Percentiles rank a stretch among this genome's conserved stretches.
phyloP scores from a whole-genome alignment of 2,329 filamentous ascomycete species.

The Pseudogymnoascus sp. region DNA sequence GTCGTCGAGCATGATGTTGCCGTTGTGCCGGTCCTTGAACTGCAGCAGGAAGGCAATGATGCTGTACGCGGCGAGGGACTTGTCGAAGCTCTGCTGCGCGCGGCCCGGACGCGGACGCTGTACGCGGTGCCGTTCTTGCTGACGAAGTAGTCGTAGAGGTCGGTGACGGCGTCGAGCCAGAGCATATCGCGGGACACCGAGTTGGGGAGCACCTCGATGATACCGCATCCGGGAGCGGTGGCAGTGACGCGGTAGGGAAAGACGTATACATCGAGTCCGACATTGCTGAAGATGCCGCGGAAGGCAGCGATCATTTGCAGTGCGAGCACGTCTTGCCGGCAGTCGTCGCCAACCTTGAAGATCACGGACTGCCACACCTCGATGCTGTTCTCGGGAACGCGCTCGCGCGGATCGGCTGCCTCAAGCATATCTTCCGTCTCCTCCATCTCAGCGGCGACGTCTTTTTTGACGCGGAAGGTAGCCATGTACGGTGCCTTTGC shows the following conservation, averaged over 20 bases:
- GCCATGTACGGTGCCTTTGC: slow-evolving; percentile 99
- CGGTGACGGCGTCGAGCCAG: slow-evolving; percentile 94
- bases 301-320: slow-evolving; percentile 98
- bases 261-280: slow-evolving; percentile 93
- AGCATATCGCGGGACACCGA: slow-evolving; percentile 99
- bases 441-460: slow-evolving; percentile 45
- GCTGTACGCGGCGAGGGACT: slow-evolving; percentile 97
- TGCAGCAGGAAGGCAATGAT: slow-evolving; percentile 94
- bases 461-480: slow-evolving; percentile 93
- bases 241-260: slow-evolving; percentile 97
- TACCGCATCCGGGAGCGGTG: slow-evolving; percentile 92
- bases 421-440: slow-evolving; percentile 47
- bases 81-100: slow-evolving; percentile 98
- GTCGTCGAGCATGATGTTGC: slow-evolving; percentile 99
- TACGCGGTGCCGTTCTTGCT: slow-evolving; percentile 97
- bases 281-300: slow-evolving; percentile 89
- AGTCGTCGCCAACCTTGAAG: slow-evolving; percentile 99
- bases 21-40: slow-evolving; percentile 99
- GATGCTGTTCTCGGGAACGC: slow-evolving; percentile 51
- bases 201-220: slow-evolving; percentile 96
- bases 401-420: slow-evolving; percentile 37
- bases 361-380: slow-evolving; percentile 99
- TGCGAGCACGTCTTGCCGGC: slow-evolving; percentile 91
- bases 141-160: slow-evolving; percentile 96
- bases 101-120: slow-evolving; percentile 88